phyloP scores from a whole-genome alignment of 441 rosid species.

The Capsella rubella region DNA sequence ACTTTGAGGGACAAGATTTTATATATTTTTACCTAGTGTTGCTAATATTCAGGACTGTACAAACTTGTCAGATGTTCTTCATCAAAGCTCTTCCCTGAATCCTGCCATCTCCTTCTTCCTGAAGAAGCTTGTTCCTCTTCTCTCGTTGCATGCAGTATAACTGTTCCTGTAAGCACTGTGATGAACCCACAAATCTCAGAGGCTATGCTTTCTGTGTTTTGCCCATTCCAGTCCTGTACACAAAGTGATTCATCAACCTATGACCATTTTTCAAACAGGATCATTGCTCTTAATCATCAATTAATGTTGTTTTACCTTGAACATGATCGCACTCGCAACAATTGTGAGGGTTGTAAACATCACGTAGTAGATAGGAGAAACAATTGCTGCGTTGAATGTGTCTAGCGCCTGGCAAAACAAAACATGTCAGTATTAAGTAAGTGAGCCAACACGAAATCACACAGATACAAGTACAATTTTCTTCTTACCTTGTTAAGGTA shows the following conservation, averaged over 20 bases:
- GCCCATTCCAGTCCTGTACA: constrained; percentile 74
- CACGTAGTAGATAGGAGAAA: constrained; percentile 75
- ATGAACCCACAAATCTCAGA: constrained; percentile 80
- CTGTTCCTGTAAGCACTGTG: constrained; percentile 72
- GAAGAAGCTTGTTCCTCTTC: constrained; percentile 59
- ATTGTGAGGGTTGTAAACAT: constrained; percentile 78
- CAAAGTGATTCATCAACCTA: not conserved
- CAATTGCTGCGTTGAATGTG: constrained; percentile 69
- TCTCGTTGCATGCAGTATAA: constrained; percentile 69
- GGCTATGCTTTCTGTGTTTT: constrained; percentile 59
- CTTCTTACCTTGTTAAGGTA: constrained; percentile 69
- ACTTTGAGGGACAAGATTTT: not conserved
- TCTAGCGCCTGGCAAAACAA: constrained; percentile 58
- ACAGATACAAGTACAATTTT: not conserved
- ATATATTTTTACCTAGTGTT: not conserved
- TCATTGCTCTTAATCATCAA: not conserved
- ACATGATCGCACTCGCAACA: constrained; percentile 70
- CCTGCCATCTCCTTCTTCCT: constrained; percentile 81
- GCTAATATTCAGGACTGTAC: constrained; percentile 51
- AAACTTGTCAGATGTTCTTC: constrained; percentile 67
- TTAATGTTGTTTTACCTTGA: constrained; percentile 51
- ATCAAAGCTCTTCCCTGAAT: constrained; percentile 57
- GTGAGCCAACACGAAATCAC: not conserved
- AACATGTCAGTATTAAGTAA: not conserved
- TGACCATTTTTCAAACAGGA: not conserved